These are phyloP conservation scores for Mycena polygramma DNA, from an alignment of 768 basidiomycete genomes.

Conservation along the genomic window DNA sequence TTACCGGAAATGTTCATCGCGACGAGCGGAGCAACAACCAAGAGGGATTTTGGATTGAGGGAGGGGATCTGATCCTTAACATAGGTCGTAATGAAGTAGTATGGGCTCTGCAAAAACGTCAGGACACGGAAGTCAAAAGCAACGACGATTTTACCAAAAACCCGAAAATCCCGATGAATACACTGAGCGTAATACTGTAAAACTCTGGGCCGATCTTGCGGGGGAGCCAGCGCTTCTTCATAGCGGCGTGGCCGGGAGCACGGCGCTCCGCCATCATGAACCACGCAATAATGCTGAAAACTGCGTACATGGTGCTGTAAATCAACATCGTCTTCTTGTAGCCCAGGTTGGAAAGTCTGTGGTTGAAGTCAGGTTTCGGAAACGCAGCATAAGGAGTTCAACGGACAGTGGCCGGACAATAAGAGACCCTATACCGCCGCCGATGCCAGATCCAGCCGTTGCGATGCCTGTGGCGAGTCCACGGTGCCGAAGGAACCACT, in stretches of 20 bases:
- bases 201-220: slow-evolving; percentile 40
- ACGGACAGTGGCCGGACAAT: slow-evolving; percentile 40
- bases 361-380: neutral
- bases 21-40: slow-evolving; percentile 40
- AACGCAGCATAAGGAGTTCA: neutral
- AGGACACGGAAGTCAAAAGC: neutral
- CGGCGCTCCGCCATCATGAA: slow-evolving; percentile 48
- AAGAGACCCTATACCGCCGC: slow-evolving; percentile 43
- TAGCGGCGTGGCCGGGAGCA: slow-evolving; percentile 23
- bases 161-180: slow-evolving; percentile 46
- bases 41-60: slow-evolving; percentile 37
- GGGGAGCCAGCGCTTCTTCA: slow-evolving; percentile 42
- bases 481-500: slow-evolving; percentile 49
- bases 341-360: slow-evolving; percentile 44
- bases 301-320: slow-evolving; percentile 44
- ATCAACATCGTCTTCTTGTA: slow-evolving; percentile 48
- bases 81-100: slow-evolving; percentile 41
- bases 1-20: slow-evolving; percentile 43
- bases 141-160: slow-evolving; percentile 31
- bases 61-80: slow-evolving; percentile 37
- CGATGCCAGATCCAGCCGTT: slow-evolving; percentile 47
- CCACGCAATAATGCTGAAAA: slow-evolving; percentile 43
- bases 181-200: slow-evolving; percentile 49
- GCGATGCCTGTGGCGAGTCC: slow-evolving; percentile 52
- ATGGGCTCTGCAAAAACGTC: slow-evolving; percentile 35